These are phyloP conservation scores for Psilocybe tampanensis DNA, from an alignment of 768 basidiomycete genomes.

Conservation along the genomic window DNA sequence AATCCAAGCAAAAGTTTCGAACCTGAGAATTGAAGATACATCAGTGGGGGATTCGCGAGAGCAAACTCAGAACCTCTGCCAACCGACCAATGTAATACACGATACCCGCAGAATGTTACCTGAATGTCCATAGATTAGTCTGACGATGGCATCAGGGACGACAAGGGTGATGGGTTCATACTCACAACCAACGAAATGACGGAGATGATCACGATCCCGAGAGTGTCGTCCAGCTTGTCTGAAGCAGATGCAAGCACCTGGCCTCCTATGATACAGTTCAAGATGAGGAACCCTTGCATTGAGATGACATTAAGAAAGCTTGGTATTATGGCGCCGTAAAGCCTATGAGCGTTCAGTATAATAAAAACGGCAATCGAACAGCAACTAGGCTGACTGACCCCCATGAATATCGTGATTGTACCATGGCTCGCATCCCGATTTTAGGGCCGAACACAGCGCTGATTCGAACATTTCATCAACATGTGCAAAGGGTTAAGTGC, in stretches of 20 bases:
- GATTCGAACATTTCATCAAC: background rate
- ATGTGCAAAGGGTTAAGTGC: too few species aligned
- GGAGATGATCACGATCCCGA: slow-evolving; percentile 43
- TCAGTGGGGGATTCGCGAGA: too few species aligned
- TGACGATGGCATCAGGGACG: background rate
- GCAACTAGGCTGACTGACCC: slow-evolving; percentile 21
- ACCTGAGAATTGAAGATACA: slow-evolving; percentile 28
- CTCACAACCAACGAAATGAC: slow-evolving; percentile 39
- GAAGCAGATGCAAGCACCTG: slow-evolving; percentile 64
- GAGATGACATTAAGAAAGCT: slow-evolving; percentile 61
- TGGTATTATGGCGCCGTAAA: slow-evolving; percentile 54
- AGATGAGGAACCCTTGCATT: slow-evolving; percentile 63
- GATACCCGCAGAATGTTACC: slow-evolving; percentile 67
- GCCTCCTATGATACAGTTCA: slow-evolving; percentile 71
- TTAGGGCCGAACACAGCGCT: slow-evolving; percentile 76
- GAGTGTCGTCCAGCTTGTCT: slow-evolving; percentile 33
- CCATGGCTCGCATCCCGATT: slow-evolving; percentile 81
- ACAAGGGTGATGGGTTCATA: background rate
- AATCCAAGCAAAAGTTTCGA: slow-evolving; percentile 67
- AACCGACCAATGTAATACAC: slow-evolving; percentile 59
- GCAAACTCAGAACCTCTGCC: too few species aligned
- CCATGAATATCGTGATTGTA: slow-evolving; percentile 50
- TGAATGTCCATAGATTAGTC: slow-evolving; percentile 9
- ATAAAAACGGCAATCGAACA: background rate
- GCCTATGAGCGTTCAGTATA: slow-evolving; percentile 35